Evolutionary conservation across 106 monocot genomes (phyloP).

Genomic region (Alisma plantagoaquatica): DNA sequence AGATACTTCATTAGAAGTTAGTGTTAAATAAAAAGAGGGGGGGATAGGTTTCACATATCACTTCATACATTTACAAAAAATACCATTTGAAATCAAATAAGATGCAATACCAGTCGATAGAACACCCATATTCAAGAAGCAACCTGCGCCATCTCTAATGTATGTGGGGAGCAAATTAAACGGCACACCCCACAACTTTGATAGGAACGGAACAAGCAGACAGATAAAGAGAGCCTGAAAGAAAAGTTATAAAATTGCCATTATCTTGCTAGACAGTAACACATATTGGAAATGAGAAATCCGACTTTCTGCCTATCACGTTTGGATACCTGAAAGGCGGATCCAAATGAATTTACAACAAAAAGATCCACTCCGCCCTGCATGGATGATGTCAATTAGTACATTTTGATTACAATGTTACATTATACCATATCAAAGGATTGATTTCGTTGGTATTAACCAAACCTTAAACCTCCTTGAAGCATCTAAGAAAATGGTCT

Average conservation of each 20-base stretch:
- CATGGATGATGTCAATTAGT: no score
- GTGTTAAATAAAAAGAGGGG: background rate
- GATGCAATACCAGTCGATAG: conserved; percentile 43
- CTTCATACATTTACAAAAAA: conserved; percentile 1
- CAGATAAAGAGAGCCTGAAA: conserved; percentile 87
- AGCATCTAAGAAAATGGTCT: conserved; percentile 87
- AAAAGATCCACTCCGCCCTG: conserved; percentile 93
- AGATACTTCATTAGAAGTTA: no score
- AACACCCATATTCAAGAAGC: conserved; percentile 86
- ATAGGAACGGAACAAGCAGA: conserved; percentile 75
- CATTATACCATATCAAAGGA: no score
- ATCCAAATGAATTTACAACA: conserved; percentile 92
- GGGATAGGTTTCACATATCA: background rate
- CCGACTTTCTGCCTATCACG: no score
- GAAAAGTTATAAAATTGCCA: background rate
- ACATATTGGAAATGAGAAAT: no score
- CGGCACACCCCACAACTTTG: conserved; percentile 92
- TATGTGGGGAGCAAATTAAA: conserved; percentile 72
- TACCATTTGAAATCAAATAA: background rate
- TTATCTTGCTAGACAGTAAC: no score
- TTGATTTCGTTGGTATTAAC: no score
- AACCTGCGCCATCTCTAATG: conserved; percentile 76
- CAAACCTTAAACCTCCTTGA: conserved; percentile 66
- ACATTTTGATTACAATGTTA: no score
- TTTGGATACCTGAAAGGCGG: conserved; percentile 87